Evolutionary conservation across 164 flowering plant species (phyloP).

Genomic region (Macadamia tetraphylla): DNA sequence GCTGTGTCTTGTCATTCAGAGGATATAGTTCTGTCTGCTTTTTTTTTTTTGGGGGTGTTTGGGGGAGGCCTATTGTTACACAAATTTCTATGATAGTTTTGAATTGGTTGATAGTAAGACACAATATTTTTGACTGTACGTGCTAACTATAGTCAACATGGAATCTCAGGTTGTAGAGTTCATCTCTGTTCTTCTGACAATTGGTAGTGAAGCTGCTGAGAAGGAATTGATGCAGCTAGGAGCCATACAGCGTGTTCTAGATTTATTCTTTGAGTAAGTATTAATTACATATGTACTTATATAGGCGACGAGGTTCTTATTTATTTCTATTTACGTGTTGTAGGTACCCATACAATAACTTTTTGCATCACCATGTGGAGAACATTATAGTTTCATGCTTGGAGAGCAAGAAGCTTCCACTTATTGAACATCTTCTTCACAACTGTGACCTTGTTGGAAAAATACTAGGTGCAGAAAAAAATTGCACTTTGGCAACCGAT

Average conservation of each 20-base stretch:
- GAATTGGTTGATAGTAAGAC: neutral
- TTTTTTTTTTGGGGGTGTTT: neutral
- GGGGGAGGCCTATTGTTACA: neutral
- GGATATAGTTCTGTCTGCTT: too few relatives aligned
- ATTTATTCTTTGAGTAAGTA: slow-evolving; percentile 87
- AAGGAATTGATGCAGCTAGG: slow-evolving; percentile 69
- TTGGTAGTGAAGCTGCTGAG: slow-evolving; percentile 86
- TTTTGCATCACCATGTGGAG: slow-evolving; percentile 87
- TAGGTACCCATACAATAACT: slow-evolving; percentile 93
- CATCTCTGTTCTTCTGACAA: slow-evolving; percentile 63
- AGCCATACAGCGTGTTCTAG: slow-evolving; percentile 58
- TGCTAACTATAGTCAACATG: slow-evolving; percentile 17
- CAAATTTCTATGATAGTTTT: neutral
- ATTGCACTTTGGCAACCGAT: slow-evolving; percentile 40
- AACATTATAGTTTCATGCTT: slow-evolving; percentile 59
- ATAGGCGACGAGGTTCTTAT: neutral
- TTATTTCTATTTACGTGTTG: slow-evolving; percentile 9
- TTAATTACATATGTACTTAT: slow-evolving; percentile 1
- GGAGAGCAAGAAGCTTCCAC: slow-evolving; percentile 56
- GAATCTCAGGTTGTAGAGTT: slow-evolving; percentile 82
- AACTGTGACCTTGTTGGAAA: slow-evolving; percentile 73
- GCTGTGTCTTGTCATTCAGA: too few relatives aligned
- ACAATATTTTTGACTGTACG: neutral
- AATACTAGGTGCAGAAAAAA: slow-evolving; percentile 71
- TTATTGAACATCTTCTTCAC: slow-evolving; percentile 61